Base-by-base conservation (phyloP, 1,284 basidiomycete genomes). In the Trichosporon sp. region DNA sequence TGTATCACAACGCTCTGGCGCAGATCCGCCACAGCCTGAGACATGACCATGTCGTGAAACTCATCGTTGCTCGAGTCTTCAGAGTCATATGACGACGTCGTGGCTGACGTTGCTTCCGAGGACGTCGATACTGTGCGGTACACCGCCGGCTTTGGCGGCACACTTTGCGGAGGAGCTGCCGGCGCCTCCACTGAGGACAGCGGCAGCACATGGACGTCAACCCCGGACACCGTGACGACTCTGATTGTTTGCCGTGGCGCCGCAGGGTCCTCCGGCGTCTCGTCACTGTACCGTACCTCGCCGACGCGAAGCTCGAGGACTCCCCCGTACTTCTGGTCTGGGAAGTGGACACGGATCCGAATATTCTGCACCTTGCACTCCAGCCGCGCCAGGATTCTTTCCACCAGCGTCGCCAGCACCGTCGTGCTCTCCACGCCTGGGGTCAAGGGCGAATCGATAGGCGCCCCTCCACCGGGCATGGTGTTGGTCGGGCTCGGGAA, bases 321-420 rank as follows among this genome's bases (percentile, higher is more conserved):
- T 2, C 74, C 77, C 0, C 75, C 74, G 31, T 73, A 72, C 18
- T 69, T 62, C 38, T 80, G 74, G 65, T 79, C 75, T 3, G 74
- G 73, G 60, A 78, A 72, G 11, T 73, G 70, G 2, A 83, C 66
- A n/a, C 78, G 69, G 47, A 95, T 84, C 70, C 84, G 87, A 38
- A 90, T 87, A 75, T 92, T 88, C 27, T 84, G 80, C 29, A 91
- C 90, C 73, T 89, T 88, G 76, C 93, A 90, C 72, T 92, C 88
- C 74, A 98, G 91, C 70, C 91, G 87, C 9, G 92, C 88, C 13
- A 97, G 86, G 3, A 97, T 85, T 13, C 90, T 87, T 80, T 96
- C 93, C 62, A 95, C 89, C 56, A 96, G 86, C 34, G 88, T 87
- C 21, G 94, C 91, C 77, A 98, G 90, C 62, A 96, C 85, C 1